Base-by-base conservation (phyloP, 352 stramenopile species). In the Blastocystis sp. region DNA sequence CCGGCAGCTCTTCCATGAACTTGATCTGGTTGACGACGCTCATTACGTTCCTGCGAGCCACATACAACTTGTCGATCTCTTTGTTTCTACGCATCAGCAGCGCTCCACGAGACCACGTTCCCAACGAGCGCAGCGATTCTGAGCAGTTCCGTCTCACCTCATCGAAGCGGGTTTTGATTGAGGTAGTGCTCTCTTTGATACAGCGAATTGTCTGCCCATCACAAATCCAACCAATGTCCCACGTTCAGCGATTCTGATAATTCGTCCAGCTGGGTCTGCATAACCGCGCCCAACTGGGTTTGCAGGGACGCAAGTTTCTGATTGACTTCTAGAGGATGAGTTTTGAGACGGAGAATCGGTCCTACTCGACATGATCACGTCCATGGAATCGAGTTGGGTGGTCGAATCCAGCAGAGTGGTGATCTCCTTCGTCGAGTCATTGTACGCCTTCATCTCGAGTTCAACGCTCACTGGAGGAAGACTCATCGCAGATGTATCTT, bases 201-300 rank as follows among this genome's bases (percentile, higher is more conserved):
- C 11, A 19, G 14, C 57, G 54, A 38, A 81, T 43, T 11, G 17
- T 81, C 71, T 81, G n/a, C 42, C 19, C 9, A 77, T 74, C 19
- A 81, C 19, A 7, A 19, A n/a, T 9, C 14, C 4, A 68, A 28
- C n/a, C n/a, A 9, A 68, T 71, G 21, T 7, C 28, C 21, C 9
- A 81, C 71, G 24, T 74, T 74, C 7, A 81, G n/a, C 19, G 71
- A 64, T 14, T 64, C 14, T 21, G 71, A 42, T 7, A 81, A 43
- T 74, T 81, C 71, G 28, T 81, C 71, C 34, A 81, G 60, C 38
- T 81, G 60, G 6, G 71, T 81, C 60, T 81, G 71, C 54, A 81
- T 69, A 4, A 69, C 34, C 9, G 54, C 71, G 19, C 60, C 54
- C 10, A 81, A 54, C 42, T 81, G 71, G 10, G 71, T 81, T 74